Evolutionary conservation across 1,284 basidiomycete genomes (phyloP).

Genomic region (Sanghuangporus baumii): DNA sequence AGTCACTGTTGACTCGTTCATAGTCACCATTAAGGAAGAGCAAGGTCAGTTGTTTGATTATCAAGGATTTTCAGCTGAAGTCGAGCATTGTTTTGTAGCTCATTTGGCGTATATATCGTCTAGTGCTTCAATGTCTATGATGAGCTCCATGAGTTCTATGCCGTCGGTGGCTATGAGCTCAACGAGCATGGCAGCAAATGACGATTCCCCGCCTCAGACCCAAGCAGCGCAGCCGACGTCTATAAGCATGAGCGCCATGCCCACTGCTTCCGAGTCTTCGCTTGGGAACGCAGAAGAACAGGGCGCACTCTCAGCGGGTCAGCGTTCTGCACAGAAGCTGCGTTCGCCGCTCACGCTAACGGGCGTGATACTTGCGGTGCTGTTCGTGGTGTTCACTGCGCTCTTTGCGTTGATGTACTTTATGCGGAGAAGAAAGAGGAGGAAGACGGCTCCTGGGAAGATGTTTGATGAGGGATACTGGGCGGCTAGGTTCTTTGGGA

Average conservation of each 20-base stretch:
- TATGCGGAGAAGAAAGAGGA: constrained; percentile 11
- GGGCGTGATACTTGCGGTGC: neutral
- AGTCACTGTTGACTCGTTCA: constrained; percentile 11
- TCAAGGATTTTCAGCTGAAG: neutral
- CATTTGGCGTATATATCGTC: neutral
- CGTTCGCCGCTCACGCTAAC: constrained; percentile 1
- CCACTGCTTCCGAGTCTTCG: neutral
- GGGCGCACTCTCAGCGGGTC: neutral
- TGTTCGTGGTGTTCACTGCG: constrained; percentile 5
- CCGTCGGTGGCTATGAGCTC: neutral
- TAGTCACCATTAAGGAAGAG: constrained; percentile 12
- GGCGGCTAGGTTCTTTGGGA: constrained; percentile 12
- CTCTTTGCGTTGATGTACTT: constrained; percentile 17
- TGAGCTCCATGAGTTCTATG: neutral
- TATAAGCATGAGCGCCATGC: neutral
- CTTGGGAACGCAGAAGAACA: neutral
- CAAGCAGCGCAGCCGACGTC: neutral
- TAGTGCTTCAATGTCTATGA: neutral
- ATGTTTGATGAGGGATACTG: constrained; percentile 1
- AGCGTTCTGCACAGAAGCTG: neutral
- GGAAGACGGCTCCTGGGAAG: constrained; percentile 8
- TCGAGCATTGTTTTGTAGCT: no score
- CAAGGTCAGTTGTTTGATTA: neutral
- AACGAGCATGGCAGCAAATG: neutral
- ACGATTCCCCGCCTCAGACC: neutral